These are phyloP conservation scores for Fusarium gaditjirri DNA, from an alignment of 2,329 filamentous ascomycete species.

Conservation along the genomic window DNA sequence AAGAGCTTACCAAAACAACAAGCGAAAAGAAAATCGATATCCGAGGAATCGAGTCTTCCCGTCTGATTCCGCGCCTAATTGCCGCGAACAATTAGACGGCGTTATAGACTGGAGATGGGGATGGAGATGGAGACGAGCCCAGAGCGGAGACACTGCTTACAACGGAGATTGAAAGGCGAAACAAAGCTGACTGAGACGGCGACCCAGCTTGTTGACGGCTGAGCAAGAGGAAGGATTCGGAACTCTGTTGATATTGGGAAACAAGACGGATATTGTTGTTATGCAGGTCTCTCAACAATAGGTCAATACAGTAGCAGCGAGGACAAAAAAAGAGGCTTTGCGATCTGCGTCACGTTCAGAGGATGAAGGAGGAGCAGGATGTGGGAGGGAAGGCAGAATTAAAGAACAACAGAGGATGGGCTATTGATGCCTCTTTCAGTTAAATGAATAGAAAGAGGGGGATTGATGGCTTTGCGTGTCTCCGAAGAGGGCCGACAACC, in stretches of 20 bases:
- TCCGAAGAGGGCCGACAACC: constrained; percentile 28
- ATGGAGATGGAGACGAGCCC: background rate
- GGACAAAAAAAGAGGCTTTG: constrained; percentile 23
- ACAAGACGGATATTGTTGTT: constrained; percentile 15
- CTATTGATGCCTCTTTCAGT: constrained; percentile 31
- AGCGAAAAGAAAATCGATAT: constrained; percentile 29
- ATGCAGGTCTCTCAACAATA: constrained; percentile 15
- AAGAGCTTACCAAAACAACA: constrained; percentile 36
- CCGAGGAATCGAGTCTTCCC: constrained; percentile 11
- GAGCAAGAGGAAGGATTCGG: constrained; percentile 20
- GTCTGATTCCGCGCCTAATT: constrained; percentile 24
- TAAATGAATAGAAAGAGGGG: constrained; percentile 11
- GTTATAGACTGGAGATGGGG: background rate
- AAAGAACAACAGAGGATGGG: constrained; percentile 19
- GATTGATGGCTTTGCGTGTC: constrained; percentile 12
- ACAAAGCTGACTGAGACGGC: constrained; percentile 14
- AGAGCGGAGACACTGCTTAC: constrained; percentile 7
- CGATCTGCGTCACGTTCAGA: constrained; percentile 30
- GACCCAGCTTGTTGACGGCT: constrained; percentile 27
- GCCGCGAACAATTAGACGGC: constrained; percentile 17
- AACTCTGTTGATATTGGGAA: constrained; percentile 15
- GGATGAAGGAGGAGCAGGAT: constrained; percentile 19
- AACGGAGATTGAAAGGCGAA: constrained; percentile 32
- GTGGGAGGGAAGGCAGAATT: constrained; percentile 33
- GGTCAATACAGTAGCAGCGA: background rate